Evolutionary conservation across 805 yeast genomes (phyloP), one percentile per base, ranked within the genome.

Genomic region (Metschnikowia lachancei): DNA sequence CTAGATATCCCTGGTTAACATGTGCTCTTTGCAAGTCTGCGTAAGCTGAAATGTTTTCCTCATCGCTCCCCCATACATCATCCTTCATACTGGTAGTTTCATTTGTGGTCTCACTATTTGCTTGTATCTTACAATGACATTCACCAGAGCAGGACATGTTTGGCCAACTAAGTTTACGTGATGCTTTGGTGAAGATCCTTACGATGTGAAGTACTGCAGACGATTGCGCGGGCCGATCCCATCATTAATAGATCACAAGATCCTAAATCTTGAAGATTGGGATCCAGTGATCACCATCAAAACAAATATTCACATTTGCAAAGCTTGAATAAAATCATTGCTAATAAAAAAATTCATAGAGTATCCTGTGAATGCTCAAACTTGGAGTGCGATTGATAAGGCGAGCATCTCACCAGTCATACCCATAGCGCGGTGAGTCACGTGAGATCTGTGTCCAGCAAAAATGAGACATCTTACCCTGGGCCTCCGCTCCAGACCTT

Each of bases 1-100:
- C 96, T 4, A 88, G 64, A 55, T 87, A 91, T 0, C 97, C 98
- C 51, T 84, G 84, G 52, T 86, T 87, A 8, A 72, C 73, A 60
- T 91, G 97, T 9, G 72, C 75, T 26, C 91, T 66, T 54, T 78
- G 67, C 39, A 84, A 54, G 58, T 30, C 59, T 8, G 58, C 59
- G 24, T 55, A 45, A 10, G 48, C 39, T 16, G 66, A 59, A 12
- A 50, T 54, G 13, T 41, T 41, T 8, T 57, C 60, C 13, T 54
- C 60, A 28, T 62, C 61, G 36, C 58, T 55, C 1, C 73, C 77
- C 53, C 72, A 73, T 16, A 61, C 58, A 32, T 73, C 76, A 9
- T 61, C 63, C 16, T 41, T 48, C n/a, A 24, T 12, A 18, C 37
- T 35, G 16, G 17, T 12, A 9, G 13, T 32, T 7, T 35, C 26